Conservation (phyloP, 1,284 basidiomycete genomes). For the Papiliotrema nemorosa region DNA sequence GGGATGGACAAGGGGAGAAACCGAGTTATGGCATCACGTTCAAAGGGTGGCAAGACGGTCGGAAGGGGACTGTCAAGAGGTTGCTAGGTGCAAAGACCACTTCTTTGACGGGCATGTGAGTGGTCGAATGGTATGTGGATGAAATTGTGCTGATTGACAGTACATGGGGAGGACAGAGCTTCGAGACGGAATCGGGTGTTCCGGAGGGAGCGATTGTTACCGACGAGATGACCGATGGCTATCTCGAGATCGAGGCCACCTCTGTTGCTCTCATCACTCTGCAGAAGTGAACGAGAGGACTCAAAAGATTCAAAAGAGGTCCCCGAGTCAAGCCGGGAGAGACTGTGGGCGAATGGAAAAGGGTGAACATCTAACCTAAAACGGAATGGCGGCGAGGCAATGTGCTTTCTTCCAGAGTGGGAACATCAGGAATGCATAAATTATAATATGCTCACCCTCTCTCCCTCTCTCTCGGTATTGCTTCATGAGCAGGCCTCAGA, state of each 20-base stretch:
- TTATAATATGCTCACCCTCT: too few species aligned
- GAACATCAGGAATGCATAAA: too few species aligned
- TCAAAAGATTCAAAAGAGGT: too few species aligned
- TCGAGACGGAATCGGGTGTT: constrained; percentile 9
- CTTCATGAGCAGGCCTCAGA: too few species aligned
- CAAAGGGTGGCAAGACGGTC: background rate
- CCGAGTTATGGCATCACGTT: background rate
- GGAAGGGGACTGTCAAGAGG: constrained; percentile 4
- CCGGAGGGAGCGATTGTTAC: constrained; percentile 10
- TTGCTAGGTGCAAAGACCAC: constrained; percentile 4
- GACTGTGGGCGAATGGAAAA: too few species aligned
- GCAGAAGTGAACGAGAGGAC: background rate
- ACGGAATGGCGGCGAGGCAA: too few species aligned
- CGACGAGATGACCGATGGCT: background rate
- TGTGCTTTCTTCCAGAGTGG: too few species aligned
- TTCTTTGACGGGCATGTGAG: constrained; percentile 3
- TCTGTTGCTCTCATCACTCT: constrained; percentile 1
- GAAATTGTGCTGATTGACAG: background rate
- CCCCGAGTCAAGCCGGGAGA: too few species aligned
- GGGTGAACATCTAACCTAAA: too few species aligned
- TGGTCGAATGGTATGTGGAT: background rate
- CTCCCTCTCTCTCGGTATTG: too few species aligned
- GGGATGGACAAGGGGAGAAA: background rate
- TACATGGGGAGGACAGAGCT: constrained; percentile 13
- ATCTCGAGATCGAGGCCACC: background rate